Percentiles rank a stretch among this genome's conserved stretches.
Conservation (phyloP, 2,329 filamentous ascomycete genomes). For the Colletotrichum somersetense region DNA sequence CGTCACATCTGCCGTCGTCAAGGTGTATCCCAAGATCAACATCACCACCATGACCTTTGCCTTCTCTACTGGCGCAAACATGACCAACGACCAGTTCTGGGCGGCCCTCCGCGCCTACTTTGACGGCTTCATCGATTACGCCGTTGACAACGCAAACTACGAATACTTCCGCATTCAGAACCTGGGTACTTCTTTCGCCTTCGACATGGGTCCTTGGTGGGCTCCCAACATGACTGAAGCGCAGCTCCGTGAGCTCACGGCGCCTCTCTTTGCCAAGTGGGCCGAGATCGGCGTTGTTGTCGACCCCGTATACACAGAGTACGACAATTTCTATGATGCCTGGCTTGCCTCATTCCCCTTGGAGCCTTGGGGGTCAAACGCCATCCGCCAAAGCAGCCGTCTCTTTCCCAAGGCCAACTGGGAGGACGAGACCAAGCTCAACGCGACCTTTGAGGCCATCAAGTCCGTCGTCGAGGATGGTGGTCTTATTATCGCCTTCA, state of each 20-base stretch:
- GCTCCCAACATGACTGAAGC: slow-evolving; percentile 48
- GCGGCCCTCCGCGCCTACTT: slow-evolving; percentile 46
- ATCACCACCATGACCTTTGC: slow-evolving; percentile 59
- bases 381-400: slow-evolving; percentile 46
- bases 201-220: slow-evolving; percentile 49
- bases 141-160: slow-evolving; percentile 45
- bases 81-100: slow-evolving; percentile 50
- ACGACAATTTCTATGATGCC: slow-evolving; percentile 47
- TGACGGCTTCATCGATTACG: slow-evolving; percentile 46
- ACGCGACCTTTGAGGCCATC: slow-evolving; percentile 48
- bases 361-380: slow-evolving; percentile 45
- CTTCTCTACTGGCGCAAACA: slow-evolving; percentile 48
- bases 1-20: slow-evolving; percentile 67
- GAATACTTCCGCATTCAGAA: slow-evolving; percentile 47
- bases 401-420: slow-evolving; percentile 53
- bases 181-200: slow-evolving; percentile 48
- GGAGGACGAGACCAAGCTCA: slow-evolving; percentile 45
- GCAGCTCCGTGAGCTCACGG: slow-evolving; percentile 52
- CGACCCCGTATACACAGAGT: slow-evolving; percentile 46
- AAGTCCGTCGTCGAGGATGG: slow-evolving; percentile 46
- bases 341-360: slow-evolving; percentile 47
- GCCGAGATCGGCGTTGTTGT: slow-evolving; percentile 48
- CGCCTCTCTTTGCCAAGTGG: slow-evolving; percentile 51
- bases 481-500: slow-evolving; percentile 49
- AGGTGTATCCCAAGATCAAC: slow-evolving; percentile 59